Base-by-base conservation (phyloP, 2,329 filamentous ascomycete species). In the Sporothrix protearum region DNA sequence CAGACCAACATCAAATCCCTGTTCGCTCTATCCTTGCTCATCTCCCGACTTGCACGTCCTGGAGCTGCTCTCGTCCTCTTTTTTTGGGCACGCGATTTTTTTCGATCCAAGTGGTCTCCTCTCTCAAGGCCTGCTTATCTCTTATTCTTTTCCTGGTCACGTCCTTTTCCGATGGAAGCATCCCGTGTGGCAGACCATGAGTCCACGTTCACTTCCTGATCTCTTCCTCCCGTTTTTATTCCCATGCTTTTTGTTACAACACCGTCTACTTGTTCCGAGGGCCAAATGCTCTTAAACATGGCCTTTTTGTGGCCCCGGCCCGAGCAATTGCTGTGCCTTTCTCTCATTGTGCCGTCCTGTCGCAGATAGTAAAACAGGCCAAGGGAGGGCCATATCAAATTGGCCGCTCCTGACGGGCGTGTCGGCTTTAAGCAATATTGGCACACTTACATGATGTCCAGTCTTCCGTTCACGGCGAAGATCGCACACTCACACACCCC, bases 1-100 rank as follows among this genome's bases (percentile, higher is more conserved):
- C 64, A 36, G 45, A 22, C 47, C 66, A 68, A 42, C 12, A 1
- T 28, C 39, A 10, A 22, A 16, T 28, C 55, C 68, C 53, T 61
- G 68, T 61, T 39, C 25, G 33, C 33, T 69, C 25, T 69, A 69
- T 69, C 68, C 68, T 70, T 51, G 68, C 68, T 70, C 68, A 61
- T 70, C 68, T 70, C 68, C 68, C 55, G 68, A 63, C 55, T 22
- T 51, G 59, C 53, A 69, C 39, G 7, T 69, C 53, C 16, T 69
- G 53, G n/a, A 22, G 22, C 39, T n/a, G 28, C 28, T 55, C 66
- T n/a, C 25, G 66, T 69, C 68, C n/a, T 47, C n/a, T 47, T 45
- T 39, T 45, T 45, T 36, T 64, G 36, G 30, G 55, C 55, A 22
- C 28, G 9, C 28, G 9, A 10, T 22, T 6, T 25, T 63, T 42